Evolutionary conservation across 2,329 filamentous ascomycete genomes (phyloP).

Genomic region (Fusarium albosuccineum): DNA sequence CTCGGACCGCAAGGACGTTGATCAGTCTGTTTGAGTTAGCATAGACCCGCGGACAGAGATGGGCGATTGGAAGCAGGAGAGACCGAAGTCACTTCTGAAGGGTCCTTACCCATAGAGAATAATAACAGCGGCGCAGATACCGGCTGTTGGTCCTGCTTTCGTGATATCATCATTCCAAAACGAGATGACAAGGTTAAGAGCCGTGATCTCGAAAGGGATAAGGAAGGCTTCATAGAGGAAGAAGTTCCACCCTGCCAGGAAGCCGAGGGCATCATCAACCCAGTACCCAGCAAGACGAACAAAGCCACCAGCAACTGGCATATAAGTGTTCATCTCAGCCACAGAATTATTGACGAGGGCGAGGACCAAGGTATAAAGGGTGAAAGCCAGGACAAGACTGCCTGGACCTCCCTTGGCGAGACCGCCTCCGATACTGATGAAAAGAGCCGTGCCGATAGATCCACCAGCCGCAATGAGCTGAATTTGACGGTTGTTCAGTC

Average conservation of each 20-base stretch:
- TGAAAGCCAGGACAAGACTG: not conserved
- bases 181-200: slow-evolving; percentile 61
- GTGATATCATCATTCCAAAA: slow-evolving; percentile 60
- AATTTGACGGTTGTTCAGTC: slow-evolving; percentile 3
- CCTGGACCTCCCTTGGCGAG: not conserved
- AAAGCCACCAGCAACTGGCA: slow-evolving; percentile 61
- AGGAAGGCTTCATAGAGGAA: slow-evolving; percentile 62
- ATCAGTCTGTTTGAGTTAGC: slow-evolving; percentile 38
- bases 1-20: slow-evolving; percentile 56
- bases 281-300: slow-evolving; percentile 53
- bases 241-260: slow-evolving; percentile 44
- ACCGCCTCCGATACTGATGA: slow-evolving; percentile 2
- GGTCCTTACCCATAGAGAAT: slow-evolving; percentile 51
- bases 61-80: not conserved
- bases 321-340: slow-evolving; percentile 64
- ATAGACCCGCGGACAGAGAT: too few species aligned
- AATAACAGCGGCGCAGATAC: slow-evolving; percentile 59
- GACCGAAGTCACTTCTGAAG: not conserved
- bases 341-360: not conserved
- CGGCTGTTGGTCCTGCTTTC: slow-evolving; percentile 52
- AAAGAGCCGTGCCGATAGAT: not conserved
- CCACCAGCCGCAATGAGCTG: slow-evolving; percentile 2
- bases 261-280: slow-evolving; percentile 62
- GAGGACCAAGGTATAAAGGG: not conserved
- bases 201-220: slow-evolving; percentile 64